Conservation (phyloP, 75 land plant genomes). For the Sequoiadendron giganteum region DNA sequence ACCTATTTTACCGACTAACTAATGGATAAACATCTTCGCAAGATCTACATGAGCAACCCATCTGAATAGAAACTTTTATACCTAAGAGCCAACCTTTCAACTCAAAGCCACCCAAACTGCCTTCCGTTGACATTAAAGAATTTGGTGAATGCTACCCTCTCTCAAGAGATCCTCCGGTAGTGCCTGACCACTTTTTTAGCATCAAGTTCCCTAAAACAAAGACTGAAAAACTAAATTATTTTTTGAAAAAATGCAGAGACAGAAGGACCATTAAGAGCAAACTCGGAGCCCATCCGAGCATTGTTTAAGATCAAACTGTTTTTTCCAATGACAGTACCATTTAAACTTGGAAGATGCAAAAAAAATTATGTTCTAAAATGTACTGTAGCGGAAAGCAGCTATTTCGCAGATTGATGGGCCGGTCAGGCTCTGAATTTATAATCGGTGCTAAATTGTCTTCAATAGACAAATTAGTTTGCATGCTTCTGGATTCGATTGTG, state of each 20-base stretch:
- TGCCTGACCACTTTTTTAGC: not conserved
- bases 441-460: not conserved
- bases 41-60: not conserved
- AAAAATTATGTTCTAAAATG: not conserved
- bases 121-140: not conserved
- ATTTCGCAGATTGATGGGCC: not conserved
- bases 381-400: not conserved
- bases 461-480: not conserved
- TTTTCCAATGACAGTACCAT: not conserved
- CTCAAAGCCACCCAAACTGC: not conserved
- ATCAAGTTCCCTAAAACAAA: not conserved
- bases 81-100: not conserved
- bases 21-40: not conserved
- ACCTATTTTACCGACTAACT: not conserved
- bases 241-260: not conserved
- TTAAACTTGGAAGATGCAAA: not conserved
- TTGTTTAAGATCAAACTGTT: not conserved
- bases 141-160: not conserved
- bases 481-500: no score
- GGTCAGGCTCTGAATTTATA: not conserved
- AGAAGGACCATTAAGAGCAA: not conserved
- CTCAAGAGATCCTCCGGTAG: not conserved
- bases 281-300: not conserved
- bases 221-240: not conserved
- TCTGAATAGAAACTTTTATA: not conserved